Percentiles rank a stretch among this genome's conserved stretches.
phyloP scores from a whole-genome alignment of 2,329 filamentous ascomycete species.

The Madurella mycetomatis region DNA sequence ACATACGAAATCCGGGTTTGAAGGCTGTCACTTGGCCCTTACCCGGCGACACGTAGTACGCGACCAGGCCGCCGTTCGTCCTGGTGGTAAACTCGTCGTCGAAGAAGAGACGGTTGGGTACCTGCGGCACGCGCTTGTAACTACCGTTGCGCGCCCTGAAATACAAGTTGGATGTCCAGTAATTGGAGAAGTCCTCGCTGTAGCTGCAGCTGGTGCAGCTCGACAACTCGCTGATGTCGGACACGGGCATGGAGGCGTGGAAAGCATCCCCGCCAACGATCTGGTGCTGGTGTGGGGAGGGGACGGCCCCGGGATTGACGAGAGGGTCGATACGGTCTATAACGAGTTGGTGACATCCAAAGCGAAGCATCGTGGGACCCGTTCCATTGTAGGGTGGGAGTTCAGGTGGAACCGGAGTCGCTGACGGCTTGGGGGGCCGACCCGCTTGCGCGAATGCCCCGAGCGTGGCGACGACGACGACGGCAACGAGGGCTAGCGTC shows the following conservation, averaged over 20 bases:
- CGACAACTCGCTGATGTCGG: constrained; percentile 32
- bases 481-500: neutral
- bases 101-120: constrained; percentile 34
- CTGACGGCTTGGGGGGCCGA: neutral
- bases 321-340: constrained; percentile 37
- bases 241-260: constrained; percentile 38
- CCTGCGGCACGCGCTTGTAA: constrained; percentile 32
- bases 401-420: neutral
- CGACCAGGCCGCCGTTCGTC: constrained; percentile 38
- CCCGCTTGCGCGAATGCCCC: neutral
- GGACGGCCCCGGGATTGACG: constrained; percentile 40
- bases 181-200: constrained; percentile 30
- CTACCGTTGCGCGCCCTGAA: constrained; percentile 31
- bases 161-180: constrained; percentile 32
- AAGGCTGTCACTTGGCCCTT: constrained; percentile 40
- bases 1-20: constrained; percentile 45
- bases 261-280: constrained; percentile 48
- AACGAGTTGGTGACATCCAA: constrained; percentile 44
- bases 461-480: neutral
- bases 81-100: constrained; percentile 36
- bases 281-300: constrained; percentile 52
- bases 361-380: constrained; percentile 16
- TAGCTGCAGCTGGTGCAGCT: constrained; percentile 39
- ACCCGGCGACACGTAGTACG: constrained; percentile 41
- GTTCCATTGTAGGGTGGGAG: constrained; percentile 7